phyloP scores from a whole-genome alignment of 2,329 filamentous ascomycete species.

The Sordariomycetes sp. region DNA sequence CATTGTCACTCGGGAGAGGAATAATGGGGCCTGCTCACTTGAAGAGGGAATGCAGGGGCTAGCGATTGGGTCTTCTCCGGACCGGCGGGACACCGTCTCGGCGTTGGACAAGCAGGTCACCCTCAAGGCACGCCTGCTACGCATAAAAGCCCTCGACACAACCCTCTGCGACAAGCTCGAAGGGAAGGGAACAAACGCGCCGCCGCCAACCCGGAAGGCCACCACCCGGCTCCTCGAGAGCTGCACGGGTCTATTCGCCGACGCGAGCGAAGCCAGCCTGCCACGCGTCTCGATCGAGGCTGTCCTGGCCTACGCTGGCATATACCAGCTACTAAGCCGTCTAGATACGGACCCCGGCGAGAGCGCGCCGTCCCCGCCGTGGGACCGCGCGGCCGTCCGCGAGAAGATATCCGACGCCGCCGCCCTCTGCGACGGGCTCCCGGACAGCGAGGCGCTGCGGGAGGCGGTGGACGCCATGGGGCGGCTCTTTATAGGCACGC shows the following conservation, averaged over 20 bases:
- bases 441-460: not conserved
- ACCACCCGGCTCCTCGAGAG: not conserved
- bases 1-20: not conserved
- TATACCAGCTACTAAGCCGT: not conserved
- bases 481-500: constrained; percentile 17
- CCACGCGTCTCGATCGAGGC: not conserved
- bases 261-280: not conserved
- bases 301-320: not conserved
- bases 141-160: not conserved
- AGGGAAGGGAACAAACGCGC: not conserved
- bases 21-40: not conserved
- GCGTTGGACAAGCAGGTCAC: constrained; percentile 6
- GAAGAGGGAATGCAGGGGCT: not conserved
- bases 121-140: not conserved
- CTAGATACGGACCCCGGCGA: not conserved
- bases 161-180: not conserved
- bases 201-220: not conserved
- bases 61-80: not conserved
- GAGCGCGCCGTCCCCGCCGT: not conserved
- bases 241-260: not conserved
- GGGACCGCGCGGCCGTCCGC: not conserved
- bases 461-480: constrained; percentile 9
- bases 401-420: not conserved
- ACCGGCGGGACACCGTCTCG: not conserved
- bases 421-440: not conserved